Conservation (phyloP, 1,284 basidiomycete species). For the Puccinia coronata region DNA sequence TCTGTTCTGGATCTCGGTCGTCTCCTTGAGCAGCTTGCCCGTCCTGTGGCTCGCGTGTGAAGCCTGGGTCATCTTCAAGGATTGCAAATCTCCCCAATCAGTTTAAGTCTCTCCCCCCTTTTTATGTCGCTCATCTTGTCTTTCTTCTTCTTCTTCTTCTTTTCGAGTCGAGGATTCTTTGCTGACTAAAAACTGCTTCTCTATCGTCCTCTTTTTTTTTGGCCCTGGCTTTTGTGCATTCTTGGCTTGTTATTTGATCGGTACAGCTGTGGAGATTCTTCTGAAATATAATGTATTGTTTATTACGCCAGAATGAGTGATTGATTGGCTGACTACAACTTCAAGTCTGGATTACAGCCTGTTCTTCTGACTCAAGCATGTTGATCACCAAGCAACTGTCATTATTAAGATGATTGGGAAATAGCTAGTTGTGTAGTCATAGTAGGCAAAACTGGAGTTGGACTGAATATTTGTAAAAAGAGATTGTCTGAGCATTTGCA, state of each 20-base stretch:
- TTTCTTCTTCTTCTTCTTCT: neutral
- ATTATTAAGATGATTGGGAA: too few relatives aligned
- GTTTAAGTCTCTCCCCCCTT: constrained; percentile 35
- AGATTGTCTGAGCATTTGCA: too few relatives aligned
- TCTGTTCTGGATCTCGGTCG: constrained; percentile 23
- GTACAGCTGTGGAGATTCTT: constrained; percentile 12
- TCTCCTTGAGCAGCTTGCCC: constrained; percentile 24
- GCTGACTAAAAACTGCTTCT: neutral
- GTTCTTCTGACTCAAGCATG: too few relatives aligned
- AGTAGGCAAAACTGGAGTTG: too few relatives aligned
- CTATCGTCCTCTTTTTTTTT: neutral
- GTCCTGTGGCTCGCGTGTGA: constrained; percentile 39
- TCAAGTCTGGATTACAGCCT: too few relatives aligned
- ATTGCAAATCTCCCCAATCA: constrained; percentile 38
- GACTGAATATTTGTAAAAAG: too few relatives aligned
- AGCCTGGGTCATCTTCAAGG: constrained; percentile 41
- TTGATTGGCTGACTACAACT: too few relatives aligned
- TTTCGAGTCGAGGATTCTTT: neutral
- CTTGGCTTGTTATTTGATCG: too few relatives aligned
- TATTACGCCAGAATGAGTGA: too few relatives aligned
- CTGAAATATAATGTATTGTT: constrained; percentile 1
- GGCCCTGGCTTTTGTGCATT: neutral
- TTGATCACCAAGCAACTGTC: too few relatives aligned
- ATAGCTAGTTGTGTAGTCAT: too few relatives aligned
- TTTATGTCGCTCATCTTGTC: too few relatives aligned